Conservation (phyloP, 495 filamentous ascomycete species). For the Hypoxylon subgilvum region DNA sequence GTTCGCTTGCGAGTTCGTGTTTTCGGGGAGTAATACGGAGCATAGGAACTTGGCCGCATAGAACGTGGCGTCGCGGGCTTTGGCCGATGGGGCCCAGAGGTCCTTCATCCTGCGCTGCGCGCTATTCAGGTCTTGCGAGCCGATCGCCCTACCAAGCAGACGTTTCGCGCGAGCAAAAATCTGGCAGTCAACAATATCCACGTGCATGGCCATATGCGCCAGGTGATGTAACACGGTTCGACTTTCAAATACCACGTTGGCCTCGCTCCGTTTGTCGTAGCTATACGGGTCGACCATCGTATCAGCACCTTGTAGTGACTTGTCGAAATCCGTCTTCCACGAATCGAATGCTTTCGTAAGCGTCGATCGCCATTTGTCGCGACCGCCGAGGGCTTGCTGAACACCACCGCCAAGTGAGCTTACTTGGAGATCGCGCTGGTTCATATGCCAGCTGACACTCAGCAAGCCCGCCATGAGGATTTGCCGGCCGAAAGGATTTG, state of each 20-base stretch:
- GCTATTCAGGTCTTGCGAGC: constrained; percentile 75
- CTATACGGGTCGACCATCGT: constrained; percentile 54
- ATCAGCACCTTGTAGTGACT: constrained; percentile 64
- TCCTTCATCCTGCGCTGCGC: constrained; percentile 86
- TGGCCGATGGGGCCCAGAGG: constrained; percentile 88
- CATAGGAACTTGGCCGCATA: constrained; percentile 89
- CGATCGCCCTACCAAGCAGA: constrained; percentile 84
- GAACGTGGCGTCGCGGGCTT: constrained; percentile 90
- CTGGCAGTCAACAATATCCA: constrained; percentile 96
- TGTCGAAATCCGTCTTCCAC: constrained; percentile 94
- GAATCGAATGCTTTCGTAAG: constrained; percentile 90
- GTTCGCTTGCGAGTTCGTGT: constrained; percentile 31
- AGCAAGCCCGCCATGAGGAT: constrained; percentile 94
- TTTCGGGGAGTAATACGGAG: constrained; percentile 72
- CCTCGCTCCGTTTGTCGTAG: constrained; percentile 59
- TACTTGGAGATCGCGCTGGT: constrained; percentile 93
- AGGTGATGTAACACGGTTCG: constrained; percentile 89
- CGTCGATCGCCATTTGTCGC: constrained; percentile 90
- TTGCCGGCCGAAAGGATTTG: constrained; percentile 92
- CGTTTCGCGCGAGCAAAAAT: constrained; percentile 89
- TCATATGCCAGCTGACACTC: constrained; percentile 97
- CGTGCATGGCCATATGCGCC: constrained; percentile 97
- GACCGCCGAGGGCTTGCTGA: constrained; percentile 78
- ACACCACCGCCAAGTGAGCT: constrained; percentile 80
- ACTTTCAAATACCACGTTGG: constrained; percentile 83